Conservation (phyloP, 2,329 filamentous ascomycete species). For the Lasiodiplodia sp. region DNA sequence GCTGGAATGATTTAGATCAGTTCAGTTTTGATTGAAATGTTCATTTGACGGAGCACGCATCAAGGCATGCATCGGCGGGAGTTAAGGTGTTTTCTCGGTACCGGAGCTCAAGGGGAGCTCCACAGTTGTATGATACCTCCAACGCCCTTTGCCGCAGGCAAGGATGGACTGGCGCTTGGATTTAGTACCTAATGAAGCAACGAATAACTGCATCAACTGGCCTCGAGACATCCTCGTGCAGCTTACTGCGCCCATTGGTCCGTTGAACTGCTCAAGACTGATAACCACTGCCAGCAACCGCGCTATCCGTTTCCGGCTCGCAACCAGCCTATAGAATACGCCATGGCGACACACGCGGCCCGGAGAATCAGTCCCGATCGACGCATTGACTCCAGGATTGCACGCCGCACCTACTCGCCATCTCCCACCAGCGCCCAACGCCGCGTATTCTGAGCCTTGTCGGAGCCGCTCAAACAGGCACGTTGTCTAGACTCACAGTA, state of each 20-base stretch:
- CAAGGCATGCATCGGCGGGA: conserved; percentile 19
- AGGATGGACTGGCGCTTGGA: conserved; percentile 29
- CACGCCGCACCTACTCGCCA: conserved; percentile 1
- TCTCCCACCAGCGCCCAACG: not conserved
- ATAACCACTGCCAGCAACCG: not conserved
- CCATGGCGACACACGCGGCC: not conserved
- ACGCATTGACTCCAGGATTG: not conserved
- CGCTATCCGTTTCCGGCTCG: not conserved
- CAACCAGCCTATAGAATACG: not conserved
- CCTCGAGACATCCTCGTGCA: conserved; percentile 22
- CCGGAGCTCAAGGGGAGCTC: conserved; percentile 16
- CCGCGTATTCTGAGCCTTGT: not conserved
- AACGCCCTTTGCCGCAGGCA: conserved; percentile 31
- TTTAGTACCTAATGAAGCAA: conserved; percentile 29
- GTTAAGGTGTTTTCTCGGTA: conserved; percentile 25
- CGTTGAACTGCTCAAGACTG: conserved; percentile 1
- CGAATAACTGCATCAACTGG: conserved; percentile 23
- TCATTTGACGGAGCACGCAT: conserved; percentile 10
- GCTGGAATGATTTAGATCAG: conserved; percentile 17
- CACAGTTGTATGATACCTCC: conserved; percentile 28
- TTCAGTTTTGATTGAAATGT: not conserved
- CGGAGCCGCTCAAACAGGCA: conserved; percentile 1
- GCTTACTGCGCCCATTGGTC: conserved; percentile 20
- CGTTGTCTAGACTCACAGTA: conserved; percentile 1
- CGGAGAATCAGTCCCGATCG: not conserved